Evolutionary conservation across 345 rosid genomes (phyloP).

Genomic region (Citrus australasica): DNA sequence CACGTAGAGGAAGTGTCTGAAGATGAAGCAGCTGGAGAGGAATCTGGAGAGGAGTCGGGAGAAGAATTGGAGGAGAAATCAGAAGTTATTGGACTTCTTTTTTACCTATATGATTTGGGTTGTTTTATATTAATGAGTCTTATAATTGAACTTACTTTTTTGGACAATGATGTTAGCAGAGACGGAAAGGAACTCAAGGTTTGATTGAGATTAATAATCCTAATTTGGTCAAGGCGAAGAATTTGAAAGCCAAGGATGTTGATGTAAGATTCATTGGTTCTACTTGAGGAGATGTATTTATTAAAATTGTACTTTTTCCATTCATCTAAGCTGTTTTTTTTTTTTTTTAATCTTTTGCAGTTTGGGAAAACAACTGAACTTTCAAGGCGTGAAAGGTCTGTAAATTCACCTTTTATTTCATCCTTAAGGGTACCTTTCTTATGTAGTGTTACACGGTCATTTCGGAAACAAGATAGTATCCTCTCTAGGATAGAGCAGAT

Average conservation of each 20-base stretch:
- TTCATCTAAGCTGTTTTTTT: neutral
- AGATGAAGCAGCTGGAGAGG: constrained; percentile 39
- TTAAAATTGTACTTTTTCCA: neutral
- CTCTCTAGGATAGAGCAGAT: neutral
- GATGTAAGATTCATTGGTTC: constrained; percentile 43
- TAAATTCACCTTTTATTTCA: neutral
- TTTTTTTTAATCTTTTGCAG: constrained; percentile 22
- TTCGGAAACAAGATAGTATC: neutral
- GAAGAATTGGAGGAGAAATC: constrained; percentile 56
- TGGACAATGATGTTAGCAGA: constrained; percentile 36
- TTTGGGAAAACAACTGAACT: constrained; percentile 56
- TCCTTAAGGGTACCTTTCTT: neutral
- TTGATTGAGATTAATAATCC: constrained; percentile 86
- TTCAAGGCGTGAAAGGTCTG: constrained; percentile 77
- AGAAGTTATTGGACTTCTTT: constrained; percentile 34
- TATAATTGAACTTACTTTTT: constrained; percentile 1
- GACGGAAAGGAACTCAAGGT: constrained; percentile 77
- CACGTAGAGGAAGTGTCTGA: constrained; percentile 44
- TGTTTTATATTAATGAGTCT: neutral
- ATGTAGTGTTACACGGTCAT: neutral
- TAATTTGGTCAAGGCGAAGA: constrained; percentile 69
- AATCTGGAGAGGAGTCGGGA: constrained; percentile 52
- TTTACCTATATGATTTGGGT: neutral
- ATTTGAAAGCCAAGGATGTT: constrained; percentile 50
- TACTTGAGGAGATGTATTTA: neutral